phyloP scores from a whole-genome alignment of 2,329 filamentous ascomycete genomes.

The Sclerotinia sclerotiorum region DNA sequence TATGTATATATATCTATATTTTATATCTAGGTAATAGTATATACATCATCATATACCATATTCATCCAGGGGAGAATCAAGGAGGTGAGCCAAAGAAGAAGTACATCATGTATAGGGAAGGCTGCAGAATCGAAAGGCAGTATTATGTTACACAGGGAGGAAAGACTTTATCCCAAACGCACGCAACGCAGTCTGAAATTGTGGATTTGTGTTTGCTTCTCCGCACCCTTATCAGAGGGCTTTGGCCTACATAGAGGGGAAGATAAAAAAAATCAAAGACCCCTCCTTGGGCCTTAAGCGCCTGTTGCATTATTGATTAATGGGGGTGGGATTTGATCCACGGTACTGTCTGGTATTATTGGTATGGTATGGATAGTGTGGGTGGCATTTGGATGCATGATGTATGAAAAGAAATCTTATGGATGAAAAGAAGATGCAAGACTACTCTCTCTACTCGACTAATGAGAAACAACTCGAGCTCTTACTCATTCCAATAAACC shows the following conservation, averaged over 20 bases:
- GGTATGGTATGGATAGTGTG: neutral
- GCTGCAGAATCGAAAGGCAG: conserved; percentile 19
- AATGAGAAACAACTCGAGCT: neutral
- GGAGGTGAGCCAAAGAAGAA: neutral
- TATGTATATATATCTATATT: no score
- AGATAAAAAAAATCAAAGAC: conserved; percentile 7
- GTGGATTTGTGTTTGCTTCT: conserved; percentile 13
- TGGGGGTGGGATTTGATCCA: conserved; percentile 1
- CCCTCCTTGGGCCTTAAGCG: conserved; percentile 3
- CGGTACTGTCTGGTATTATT: neutral
- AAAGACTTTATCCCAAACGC: neutral
- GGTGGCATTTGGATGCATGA: neutral
- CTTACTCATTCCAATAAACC: neutral
- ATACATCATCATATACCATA: neutral
- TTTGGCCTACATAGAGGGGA: conserved; percentile 12
- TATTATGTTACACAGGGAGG: conserved; percentile 14
- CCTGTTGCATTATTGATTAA: neutral
- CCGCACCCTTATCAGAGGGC: conserved; percentile 14
- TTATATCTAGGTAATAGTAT: no score
- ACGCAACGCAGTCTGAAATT: neutral
- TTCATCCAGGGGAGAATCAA: neutral
- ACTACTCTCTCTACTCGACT: neutral
- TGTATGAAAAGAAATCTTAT: neutral
- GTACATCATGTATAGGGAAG: neutral
- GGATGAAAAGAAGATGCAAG: neutral